Evolutionary conservation across 257 asterid genomes (phyloP).

Genomic region (Nicotiana noctiflora): DNA sequence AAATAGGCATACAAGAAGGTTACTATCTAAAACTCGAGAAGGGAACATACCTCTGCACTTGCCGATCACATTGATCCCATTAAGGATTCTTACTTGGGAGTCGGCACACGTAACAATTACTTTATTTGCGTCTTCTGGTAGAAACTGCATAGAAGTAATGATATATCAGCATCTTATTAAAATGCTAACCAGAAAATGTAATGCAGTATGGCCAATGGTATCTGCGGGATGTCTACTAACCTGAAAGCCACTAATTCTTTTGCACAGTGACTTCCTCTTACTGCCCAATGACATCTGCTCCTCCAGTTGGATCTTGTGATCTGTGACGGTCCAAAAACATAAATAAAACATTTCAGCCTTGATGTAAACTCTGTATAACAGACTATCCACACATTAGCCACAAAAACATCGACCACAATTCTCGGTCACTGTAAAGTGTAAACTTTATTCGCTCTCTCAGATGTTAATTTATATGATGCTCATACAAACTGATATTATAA

Average conservation of each 20-base stretch:
- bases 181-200: not conserved
- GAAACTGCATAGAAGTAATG: conserved; percentile 46
- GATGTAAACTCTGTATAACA: not conserved
- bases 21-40: conserved; percentile 1
- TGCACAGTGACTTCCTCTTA: conserved; percentile 74
- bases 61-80: conserved; percentile 46
- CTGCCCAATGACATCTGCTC: conserved; percentile 46
- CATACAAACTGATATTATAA: not conserved
- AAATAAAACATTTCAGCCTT: not conserved
- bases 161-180: conserved; percentile 2
- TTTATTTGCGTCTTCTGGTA: conserved; percentile 63
- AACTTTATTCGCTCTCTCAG: not conserved
- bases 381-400: not conserved
- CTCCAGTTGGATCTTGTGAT: conserved; percentile 48
- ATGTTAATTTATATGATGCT: not conserved
- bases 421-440: not conserved
- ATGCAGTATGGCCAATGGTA: not conserved
- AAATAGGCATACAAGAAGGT: not conserved
- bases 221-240: conserved; percentile 26
- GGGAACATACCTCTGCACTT: conserved; percentile 58
- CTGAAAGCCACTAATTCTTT: conserved; percentile 86
- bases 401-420: not conserved
- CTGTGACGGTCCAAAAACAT: not conserved
- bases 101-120: conserved; percentile 79
- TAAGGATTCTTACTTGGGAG: conserved; percentile 61